Conservation (phyloP, 768 basidiomycete genomes). For the Naganishia randhawae region DNA sequence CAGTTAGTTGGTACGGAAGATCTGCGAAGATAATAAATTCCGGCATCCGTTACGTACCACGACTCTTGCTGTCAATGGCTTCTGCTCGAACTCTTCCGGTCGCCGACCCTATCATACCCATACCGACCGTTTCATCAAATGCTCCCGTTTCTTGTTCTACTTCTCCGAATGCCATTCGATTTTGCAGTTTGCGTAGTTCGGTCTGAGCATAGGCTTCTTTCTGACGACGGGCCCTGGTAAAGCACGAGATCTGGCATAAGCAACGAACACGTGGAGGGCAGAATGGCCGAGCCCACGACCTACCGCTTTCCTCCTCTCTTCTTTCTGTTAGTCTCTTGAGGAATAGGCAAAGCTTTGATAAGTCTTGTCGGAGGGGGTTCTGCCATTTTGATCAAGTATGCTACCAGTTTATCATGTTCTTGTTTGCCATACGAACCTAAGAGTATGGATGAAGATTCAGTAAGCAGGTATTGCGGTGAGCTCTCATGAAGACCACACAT, state of each 20-base stretch:
- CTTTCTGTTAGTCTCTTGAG: slow-evolving; percentile 92
- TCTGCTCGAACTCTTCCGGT: slow-evolving; percentile 87
- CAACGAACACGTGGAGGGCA: neutral
- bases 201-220: slow-evolving; percentile 98
- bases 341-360: slow-evolving; percentile 85
- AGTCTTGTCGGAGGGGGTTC: slow-evolving; percentile 93
- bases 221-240: slow-evolving; percentile 83
- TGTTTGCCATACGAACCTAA: slow-evolving; percentile 68
- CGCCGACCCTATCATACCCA: slow-evolving; percentile 89
- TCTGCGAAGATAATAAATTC: neutral
- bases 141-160: slow-evolving; percentile 94
- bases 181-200: slow-evolving; percentile 92
- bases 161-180: slow-evolving; percentile 92
- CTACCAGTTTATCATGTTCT: slow-evolving; percentile 83
- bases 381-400: slow-evolving; percentile 81
- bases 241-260: neutral
- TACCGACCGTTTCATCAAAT: slow-evolving; percentile 93
- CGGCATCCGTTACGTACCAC: slow-evolving; percentile 60
- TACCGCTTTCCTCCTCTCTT: slow-evolving; percentile 87
- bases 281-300: slow-evolving; percentile 34
- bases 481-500: slow-evolving; percentile 28
- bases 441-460: slow-evolving; percentile 52
- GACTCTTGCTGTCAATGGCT: slow-evolving; percentile 80
- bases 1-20: neutral
- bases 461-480: neutral